Conservation (phyloP, 208 protist genomes). For the Trypanosoma caninum region DNA sequence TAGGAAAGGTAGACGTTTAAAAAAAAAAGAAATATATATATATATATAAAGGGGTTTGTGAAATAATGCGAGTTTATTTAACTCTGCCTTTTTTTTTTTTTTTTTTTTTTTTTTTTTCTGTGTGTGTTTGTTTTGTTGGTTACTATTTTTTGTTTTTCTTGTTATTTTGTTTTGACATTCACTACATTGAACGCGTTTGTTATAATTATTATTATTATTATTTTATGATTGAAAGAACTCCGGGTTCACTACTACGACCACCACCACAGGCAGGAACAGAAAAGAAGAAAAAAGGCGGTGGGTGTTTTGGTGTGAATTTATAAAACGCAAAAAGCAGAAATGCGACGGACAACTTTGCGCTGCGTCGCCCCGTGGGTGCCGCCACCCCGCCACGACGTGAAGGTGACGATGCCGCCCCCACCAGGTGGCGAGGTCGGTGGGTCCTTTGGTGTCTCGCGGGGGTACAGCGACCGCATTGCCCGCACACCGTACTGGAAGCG, state of each 20-base stretch:
- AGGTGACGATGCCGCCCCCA: conserved; percentile 83
- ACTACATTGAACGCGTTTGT: background rate
- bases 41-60: background rate
- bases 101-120: background rate
- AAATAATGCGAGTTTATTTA: background rate
- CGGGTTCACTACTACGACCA: no score
- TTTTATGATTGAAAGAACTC: no score
- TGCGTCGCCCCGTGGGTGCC: conserved; percentile 81
- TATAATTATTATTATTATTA: conserved; percentile 6
- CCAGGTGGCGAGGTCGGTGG: conserved; percentile 85
- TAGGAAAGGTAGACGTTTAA: conserved; percentile 51
- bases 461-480: conserved; percentile 85
- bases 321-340: no score
- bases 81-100: background rate
- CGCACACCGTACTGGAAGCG: conserved; percentile 86
- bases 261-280: no score
- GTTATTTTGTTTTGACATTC: background rate
- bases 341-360: conserved; percentile 16
- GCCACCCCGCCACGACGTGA: conserved; percentile 71
- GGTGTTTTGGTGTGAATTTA: no score
- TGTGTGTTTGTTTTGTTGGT: background rate
- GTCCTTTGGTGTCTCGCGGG: conserved; percentile 69
- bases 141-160: conserved; percentile 9
- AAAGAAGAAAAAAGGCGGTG: no score
- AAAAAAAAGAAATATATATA: background rate